phyloP scores from a whole-genome alignment of 345 rosid species.

The Gossypium ekmanianum region DNA sequence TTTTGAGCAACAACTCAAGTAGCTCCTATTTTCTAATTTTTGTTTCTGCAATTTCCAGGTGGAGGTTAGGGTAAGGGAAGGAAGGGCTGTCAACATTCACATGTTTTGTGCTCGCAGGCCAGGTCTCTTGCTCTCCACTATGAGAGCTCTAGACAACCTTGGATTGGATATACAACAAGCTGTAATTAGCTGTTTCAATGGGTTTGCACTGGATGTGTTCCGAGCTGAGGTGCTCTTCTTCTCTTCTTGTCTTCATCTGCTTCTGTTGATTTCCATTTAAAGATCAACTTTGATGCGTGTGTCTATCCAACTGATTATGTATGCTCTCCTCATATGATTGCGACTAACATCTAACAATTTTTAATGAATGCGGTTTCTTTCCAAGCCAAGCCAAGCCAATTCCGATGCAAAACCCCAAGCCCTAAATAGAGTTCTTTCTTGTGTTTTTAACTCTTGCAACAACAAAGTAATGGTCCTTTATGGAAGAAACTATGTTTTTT shows the following conservation, averaged over 20 bases:
- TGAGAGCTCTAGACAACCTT: slow-evolving; percentile 89
- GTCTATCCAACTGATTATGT: not conserved
- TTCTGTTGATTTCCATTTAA: not conserved
- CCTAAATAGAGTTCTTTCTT: not conserved
- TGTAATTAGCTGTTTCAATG: slow-evolving; percentile 93
- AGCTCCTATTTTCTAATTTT: not conserved
- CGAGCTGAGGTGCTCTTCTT: slow-evolving; percentile 71
- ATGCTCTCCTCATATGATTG: not conserved
- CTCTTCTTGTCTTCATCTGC: not conserved
- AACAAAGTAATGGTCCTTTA: not conserved
- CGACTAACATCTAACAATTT: not conserved
- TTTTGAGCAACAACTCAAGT: not conserved
- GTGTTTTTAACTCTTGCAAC: not conserved
- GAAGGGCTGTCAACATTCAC: slow-evolving; percentile 95
- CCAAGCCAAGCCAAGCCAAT: not conserved
- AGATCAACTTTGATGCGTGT: slow-evolving; percentile 1
- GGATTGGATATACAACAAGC: slow-evolving; percentile 96
- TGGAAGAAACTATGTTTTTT: not conserved
- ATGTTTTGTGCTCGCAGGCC: slow-evolving; percentile 96
- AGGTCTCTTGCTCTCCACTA: slow-evolving; percentile 81
- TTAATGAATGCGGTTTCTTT: not conserved
- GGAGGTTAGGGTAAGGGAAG: slow-evolving; percentile 92
- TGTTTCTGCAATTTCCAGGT: slow-evolving; percentile 40
- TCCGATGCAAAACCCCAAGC: not conserved
- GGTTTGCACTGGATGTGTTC: slow-evolving; percentile 89